These are phyloP conservation scores for Boletus rubroflammeus DNA, from an alignment of 768 basidiomycete species.

Conservation along the genomic window DNA sequence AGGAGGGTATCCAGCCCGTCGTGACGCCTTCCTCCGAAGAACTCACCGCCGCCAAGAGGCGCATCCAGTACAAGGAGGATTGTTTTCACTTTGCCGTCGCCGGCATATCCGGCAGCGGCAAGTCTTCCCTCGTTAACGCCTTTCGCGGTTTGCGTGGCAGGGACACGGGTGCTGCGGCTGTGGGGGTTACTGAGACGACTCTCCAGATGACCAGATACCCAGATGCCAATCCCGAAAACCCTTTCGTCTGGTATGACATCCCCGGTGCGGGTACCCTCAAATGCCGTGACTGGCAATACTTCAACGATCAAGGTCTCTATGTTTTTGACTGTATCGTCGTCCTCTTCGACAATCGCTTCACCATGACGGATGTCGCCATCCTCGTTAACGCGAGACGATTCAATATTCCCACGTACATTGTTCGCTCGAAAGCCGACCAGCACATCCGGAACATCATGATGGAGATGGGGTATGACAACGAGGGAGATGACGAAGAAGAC, in stretches of 20 bases:
- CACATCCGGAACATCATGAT: conserved; percentile 20
- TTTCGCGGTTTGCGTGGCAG: conserved; percentile 30
- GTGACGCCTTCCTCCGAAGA: conserved; percentile 12
- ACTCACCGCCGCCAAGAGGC: conserved; percentile 14
- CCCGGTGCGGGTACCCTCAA: conserved; percentile 22
- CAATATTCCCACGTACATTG: conserved; percentile 21
- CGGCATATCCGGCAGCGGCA: conserved; percentile 35
- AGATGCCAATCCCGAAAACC: conserved; percentile 12
- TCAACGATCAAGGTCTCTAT: conserved; percentile 22
- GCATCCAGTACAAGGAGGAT: conserved; percentile 24
- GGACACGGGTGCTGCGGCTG: conserved; percentile 15
- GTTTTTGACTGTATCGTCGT: conserved; percentile 24
- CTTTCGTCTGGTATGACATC: conserved; percentile 23
- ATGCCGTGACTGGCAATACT: conserved; percentile 21
- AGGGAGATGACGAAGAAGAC: conserved; percentile 14
- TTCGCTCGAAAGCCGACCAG: conserved; percentile 22
- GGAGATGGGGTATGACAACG: conserved; percentile 20
- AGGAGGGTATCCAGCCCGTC: conserved; percentile 25
- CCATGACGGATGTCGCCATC: conserved; percentile 21
- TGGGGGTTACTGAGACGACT: conserved; percentile 19
- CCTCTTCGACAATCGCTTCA: conserved; percentile 22
- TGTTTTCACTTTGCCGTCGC: conserved; percentile 34
- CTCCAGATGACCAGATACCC: conserved; percentile 13
- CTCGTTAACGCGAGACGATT: conserved; percentile 15
- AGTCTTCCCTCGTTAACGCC: conserved; percentile 37